phyloP scores from a whole-genome alignment of 106 monocot species.

The Amphibolis antarctica region DNA sequence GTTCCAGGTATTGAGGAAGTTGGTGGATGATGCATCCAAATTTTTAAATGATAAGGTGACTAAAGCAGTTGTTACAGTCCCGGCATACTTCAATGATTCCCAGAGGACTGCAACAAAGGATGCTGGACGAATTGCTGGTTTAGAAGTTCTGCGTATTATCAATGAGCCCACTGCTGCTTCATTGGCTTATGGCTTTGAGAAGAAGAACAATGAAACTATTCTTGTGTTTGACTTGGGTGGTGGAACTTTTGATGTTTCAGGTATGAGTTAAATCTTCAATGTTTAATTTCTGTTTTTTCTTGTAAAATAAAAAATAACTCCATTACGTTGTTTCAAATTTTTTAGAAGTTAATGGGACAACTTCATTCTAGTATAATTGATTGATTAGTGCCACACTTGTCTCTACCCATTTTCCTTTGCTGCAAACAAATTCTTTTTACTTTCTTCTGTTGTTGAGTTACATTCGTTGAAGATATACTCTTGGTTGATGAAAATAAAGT shows the following conservation, averaged over 20 bases:
- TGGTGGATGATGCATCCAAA: conserved; percentile 23
- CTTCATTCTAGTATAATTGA: too few relatives aligned
- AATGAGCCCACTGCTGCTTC: conserved; percentile 22
- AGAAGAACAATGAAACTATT: conserved; percentile 23
- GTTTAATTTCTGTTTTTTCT: neutral
- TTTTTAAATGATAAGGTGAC: conserved; percentile 22
- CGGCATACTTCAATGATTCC: conserved; percentile 21
- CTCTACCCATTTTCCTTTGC: too few relatives aligned
- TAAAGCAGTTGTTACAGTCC: conserved; percentile 20
- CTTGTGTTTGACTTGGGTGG: conserved; percentile 20
- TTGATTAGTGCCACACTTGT: too few relatives aligned
- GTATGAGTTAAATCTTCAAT: neutral
- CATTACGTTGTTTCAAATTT: too few relatives aligned
- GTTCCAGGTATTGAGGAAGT: conserved; percentile 16
- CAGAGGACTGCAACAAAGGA: conserved; percentile 23
- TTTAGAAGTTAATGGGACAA: too few relatives aligned
- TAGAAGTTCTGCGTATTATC: conserved; percentile 19
- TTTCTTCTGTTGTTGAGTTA: too few relatives aligned
- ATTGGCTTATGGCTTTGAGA: conserved; percentile 20
- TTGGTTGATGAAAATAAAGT: too few relatives aligned
- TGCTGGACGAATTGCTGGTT: conserved; percentile 19
- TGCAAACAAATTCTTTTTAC: too few relatives aligned
- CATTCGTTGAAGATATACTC: too few relatives aligned
- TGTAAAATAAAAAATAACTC: too few relatives aligned
- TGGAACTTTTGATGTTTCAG: conserved; percentile 24